These are phyloP conservation scores for Saccharomycopsis sp. DNA, from an alignment of 805 yeast species.

Conservation along the genomic window DNA sequence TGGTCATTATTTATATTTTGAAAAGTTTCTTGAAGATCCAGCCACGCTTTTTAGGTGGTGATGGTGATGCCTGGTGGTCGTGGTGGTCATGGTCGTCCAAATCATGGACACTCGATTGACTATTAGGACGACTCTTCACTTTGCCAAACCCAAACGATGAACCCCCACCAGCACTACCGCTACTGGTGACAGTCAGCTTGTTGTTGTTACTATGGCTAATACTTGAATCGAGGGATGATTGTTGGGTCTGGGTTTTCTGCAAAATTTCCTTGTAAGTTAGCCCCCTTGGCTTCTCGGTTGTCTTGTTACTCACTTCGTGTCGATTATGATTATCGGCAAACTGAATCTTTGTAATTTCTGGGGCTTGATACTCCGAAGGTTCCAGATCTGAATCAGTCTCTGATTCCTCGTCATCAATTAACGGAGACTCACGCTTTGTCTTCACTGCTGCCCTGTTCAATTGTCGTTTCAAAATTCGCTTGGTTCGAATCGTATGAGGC, in stretches of 20 bases:
- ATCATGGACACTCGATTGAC: background rate
- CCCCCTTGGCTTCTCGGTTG: conserved; percentile 1
- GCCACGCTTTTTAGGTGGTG: too few species aligned
- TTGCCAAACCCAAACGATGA: too few species aligned
- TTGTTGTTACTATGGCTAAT: background rate
- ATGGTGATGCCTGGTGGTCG: background rate
- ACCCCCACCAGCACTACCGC: background rate
- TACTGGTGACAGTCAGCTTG: background rate
- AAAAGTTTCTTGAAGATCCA: too few species aligned
- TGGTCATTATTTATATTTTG: too few species aligned
- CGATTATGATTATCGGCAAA: conserved; percentile 8
- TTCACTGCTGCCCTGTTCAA: background rate
- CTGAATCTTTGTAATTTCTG: conserved; percentile 12
- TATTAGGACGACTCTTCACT: background rate
- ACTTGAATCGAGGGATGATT: background rate
- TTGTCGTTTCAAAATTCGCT: conserved; percentile 2
- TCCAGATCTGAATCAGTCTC: conserved; percentile 1
- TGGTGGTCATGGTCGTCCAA: background rate
- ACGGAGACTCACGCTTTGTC: conserved; percentile 26
- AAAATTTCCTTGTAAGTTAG: conserved; percentile 14
- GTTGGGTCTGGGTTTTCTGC: conserved; percentile 7
- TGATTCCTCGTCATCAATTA: conserved; percentile 16
- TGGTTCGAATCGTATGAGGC: conserved; percentile 16
- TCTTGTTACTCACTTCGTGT: background rate
- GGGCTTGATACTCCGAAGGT: background rate